Evolutionary conservation across 23 red algal genomes (phyloP).

Genomic region (Gracilaria domingensis): DNA sequence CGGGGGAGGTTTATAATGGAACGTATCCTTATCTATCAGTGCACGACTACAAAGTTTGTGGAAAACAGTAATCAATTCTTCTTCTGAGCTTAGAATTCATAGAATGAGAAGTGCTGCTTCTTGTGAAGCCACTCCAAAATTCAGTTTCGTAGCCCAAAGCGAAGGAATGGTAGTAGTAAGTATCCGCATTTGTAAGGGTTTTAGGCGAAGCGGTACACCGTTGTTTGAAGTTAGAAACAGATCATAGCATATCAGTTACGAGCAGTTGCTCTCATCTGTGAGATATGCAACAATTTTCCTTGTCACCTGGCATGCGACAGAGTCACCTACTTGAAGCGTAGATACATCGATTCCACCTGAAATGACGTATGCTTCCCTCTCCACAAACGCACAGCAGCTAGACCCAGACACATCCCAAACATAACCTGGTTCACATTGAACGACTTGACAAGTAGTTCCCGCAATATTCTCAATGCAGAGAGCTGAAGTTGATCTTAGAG

Average conservation of each 20-base stretch:
- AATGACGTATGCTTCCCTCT: constrained; percentile 45
- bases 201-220: too few species aligned
- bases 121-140: too few species aligned
- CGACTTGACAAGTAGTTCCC: constrained; percentile 41
- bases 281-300: constrained; percentile 57
- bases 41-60: too few species aligned
- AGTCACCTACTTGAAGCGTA: constrained; percentile 38
- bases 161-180: too few species aligned
- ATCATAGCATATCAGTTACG: background rate
- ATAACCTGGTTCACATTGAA: constrained; percentile 39
- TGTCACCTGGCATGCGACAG: constrained; percentile 34
- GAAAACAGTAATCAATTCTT: too few species aligned
- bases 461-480: constrained; percentile 29
- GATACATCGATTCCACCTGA: constrained; percentile 8
- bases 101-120: too few species aligned
- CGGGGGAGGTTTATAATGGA: too few species aligned
- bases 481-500: background rate
- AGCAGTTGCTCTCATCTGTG: constrained; percentile 41
- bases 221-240: too few species aligned
- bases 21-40: too few species aligned
- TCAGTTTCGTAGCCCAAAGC: too few species aligned
- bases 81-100: too few species aligned
- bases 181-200: too few species aligned
- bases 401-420: constrained; percentile 70
- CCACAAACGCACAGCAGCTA: constrained; percentile 66